A percentile compares a stretch with the other conserved stretches of the same genome.
Conservation (phyloP, 805 yeast species). For the Candida endomychidarum region DNA sequence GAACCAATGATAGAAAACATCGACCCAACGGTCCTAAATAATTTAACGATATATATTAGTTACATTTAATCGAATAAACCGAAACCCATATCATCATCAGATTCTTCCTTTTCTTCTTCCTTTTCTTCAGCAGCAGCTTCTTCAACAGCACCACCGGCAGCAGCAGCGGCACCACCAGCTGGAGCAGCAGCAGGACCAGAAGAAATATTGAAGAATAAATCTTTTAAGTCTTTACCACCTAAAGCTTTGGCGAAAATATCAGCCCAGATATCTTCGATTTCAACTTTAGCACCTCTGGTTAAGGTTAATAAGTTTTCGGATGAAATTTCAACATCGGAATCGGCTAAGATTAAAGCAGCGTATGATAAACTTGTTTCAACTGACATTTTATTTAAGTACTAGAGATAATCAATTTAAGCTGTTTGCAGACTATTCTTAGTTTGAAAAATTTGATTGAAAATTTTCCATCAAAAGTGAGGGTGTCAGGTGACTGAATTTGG, state of each 20-base stretch:
- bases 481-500: not conserved
- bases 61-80: conserved; percentile 44
- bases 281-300: conserved; percentile 42
- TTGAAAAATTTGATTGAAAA: conserved; percentile 8
- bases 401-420: conserved; percentile 52
- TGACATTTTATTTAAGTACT: conserved; percentile 42
- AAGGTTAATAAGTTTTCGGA: conserved; percentile 45
- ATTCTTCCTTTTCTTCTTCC: conserved; percentile 35
- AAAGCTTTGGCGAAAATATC: conserved; percentile 49
- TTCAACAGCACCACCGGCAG: conserved; percentile 34
- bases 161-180: conserved; percentile 36
- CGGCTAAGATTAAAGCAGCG: conserved; percentile 53
- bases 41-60: conserved; percentile 5
- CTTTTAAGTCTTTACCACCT: conserved; percentile 48
- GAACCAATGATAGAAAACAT: no score
- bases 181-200: conserved; percentile 46
- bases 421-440: conserved; percentile 50
- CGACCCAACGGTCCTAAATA: no score
- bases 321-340: conserved; percentile 46
- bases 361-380: conserved; percentile 49
- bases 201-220: conserved; percentile 49
- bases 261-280: conserved; percentile 48
- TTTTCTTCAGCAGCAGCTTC: conserved; percentile 35
- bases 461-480: not conserved
- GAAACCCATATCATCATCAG: conserved; percentile 43